Evolutionary conservation across 2,329 filamentous ascomycete genomes (phyloP).

Genomic region (Aurifilum marmelostoma): DNA sequence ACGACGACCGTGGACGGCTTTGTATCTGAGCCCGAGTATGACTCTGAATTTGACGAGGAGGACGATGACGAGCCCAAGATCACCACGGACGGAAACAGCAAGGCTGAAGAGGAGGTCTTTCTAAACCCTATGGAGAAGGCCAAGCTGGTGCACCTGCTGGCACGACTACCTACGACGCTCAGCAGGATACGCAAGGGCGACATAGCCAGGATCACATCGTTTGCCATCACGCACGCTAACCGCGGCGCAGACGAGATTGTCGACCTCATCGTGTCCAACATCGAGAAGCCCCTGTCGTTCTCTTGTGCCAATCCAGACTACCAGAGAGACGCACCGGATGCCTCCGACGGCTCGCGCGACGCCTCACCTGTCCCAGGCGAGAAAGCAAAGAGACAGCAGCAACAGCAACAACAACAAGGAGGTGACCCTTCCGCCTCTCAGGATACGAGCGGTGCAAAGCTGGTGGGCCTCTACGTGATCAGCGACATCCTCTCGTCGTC

Average conservation of each 20-base stretch:
- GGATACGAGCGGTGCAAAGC: constrained; percentile 72
- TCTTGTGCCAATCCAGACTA: constrained; percentile 69
- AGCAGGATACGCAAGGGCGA: constrained; percentile 80
- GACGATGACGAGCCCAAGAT: constrained; percentile 60
- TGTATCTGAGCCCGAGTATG: constrained; percentile 81
- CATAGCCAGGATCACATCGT: constrained; percentile 81
- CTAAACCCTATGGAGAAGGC: constrained; percentile 83
- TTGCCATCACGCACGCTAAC: constrained; percentile 86
- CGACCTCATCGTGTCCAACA: constrained; percentile 82
- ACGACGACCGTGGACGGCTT: constrained; percentile 77
- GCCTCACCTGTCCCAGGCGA: constrained; percentile 44
- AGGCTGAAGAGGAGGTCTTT: constrained; percentile 60
- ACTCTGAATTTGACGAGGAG: constrained; percentile 84
- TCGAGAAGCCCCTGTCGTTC: constrained; percentile 75
- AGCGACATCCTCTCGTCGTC: constrained; percentile 79
- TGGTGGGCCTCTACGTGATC: constrained; percentile 79
- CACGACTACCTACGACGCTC: constrained; percentile 76
- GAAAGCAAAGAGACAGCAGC: no score
- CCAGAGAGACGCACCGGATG: constrained; percentile 44
- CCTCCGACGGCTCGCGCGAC: constrained; percentile 42
- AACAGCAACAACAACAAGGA: constrained; percentile 15
- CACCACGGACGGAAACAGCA: constrained; percentile 44
- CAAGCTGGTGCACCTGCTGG: constrained; percentile 81
- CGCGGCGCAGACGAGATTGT: constrained; percentile 88
- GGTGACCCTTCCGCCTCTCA: constrained; percentile 44